Percentiles rank a stretch among this genome's conserved stretches.
phyloP scores from a whole-genome alignment of 352 stramenopile genomes.

The Phytophthora aleatoria region DNA sequence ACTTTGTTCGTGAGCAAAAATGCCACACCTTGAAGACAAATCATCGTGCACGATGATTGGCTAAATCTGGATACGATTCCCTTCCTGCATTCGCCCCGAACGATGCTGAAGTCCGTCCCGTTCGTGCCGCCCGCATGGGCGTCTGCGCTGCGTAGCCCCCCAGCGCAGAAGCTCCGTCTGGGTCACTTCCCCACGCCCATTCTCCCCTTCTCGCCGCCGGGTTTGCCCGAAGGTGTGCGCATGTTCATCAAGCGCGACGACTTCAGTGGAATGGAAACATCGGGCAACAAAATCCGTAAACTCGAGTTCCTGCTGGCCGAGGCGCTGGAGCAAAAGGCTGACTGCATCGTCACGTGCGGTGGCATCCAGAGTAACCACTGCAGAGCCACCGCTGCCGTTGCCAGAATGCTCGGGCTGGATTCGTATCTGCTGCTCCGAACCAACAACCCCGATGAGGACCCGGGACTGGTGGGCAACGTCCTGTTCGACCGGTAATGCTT shows the following conservation, averaged over 20 bases:
- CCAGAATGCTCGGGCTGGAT: constrained; percentile 91
- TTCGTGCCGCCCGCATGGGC: constrained; percentile 72
- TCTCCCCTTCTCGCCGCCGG: constrained; percentile 72
- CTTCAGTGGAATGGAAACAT: constrained; percentile 91
- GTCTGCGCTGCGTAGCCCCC: constrained; percentile 47
- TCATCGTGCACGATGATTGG: constrained; percentile 14
- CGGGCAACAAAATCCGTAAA: constrained; percentile 96
- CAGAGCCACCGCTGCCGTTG: constrained; percentile 80
- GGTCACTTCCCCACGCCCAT: constrained; percentile 87
- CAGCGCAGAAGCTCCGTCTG: constrained; percentile 54
- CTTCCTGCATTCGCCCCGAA: background rate
- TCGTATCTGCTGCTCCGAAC: constrained; percentile 91
- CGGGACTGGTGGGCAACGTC: constrained; percentile 73
- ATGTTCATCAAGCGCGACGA: constrained; percentile 90
- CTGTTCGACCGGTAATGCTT: constrained; percentile 70
- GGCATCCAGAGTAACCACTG: constrained; percentile 96
- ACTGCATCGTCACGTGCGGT: constrained; percentile 93
- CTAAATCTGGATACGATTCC: background rate
- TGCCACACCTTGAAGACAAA: constrained; percentile 16
- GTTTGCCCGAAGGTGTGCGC: constrained; percentile 64
- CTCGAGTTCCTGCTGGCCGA: constrained; percentile 94
- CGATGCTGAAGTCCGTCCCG: constrained; percentile 68
- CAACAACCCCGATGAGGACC: constrained; percentile 76
- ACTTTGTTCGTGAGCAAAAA: background rate
- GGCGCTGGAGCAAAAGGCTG: constrained; percentile 77